Percentiles rank a stretch among this genome's conserved stretches.
These are phyloP conservation scores for Daldinia sp. DNA, from an alignment of 2,329 filamentous ascomycete species.

Conservation along the genomic window DNA sequence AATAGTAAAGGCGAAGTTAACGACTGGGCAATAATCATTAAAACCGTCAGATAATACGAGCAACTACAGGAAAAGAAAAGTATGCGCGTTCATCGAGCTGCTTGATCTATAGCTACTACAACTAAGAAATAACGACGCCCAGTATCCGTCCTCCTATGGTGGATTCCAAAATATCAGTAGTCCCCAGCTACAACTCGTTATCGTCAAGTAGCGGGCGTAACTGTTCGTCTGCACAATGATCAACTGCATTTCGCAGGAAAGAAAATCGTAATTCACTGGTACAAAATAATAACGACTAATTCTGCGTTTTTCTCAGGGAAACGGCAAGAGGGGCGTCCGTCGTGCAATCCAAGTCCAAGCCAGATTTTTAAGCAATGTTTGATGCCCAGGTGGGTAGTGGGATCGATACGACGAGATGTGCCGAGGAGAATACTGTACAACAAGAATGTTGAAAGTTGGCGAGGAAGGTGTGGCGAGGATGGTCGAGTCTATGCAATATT, in stretches of 20 bases:
- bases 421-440: constrained; percentile 41
- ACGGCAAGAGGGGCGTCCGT: constrained; percentile 29
- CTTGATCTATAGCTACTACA: constrained; percentile 18
- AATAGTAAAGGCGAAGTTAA: neutral
- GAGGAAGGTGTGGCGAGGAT: neutral
- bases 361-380: constrained; percentile 26
- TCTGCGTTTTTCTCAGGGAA: constrained; percentile 31
- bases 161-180: constrained; percentile 12
- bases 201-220: neutral
- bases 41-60: neutral
- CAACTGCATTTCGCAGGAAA: constrained; percentile 13
- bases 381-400: constrained; percentile 32
- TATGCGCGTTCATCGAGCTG: constrained; percentile 22
- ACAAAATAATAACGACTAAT: constrained; percentile 33
- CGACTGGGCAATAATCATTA: too few species aligned
- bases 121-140: constrained; percentile 8
- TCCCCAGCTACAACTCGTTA: neutral
- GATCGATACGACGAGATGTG: constrained; percentile 10
- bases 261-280: constrained; percentile 34
- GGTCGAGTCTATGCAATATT: constrained; percentile 35
- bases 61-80: constrained; percentile 14
- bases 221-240: constrained; percentile 7
- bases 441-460: constrained; percentile 34
- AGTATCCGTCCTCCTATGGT: constrained; percentile 8
- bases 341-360: constrained; percentile 40